phyloP scores from a whole-genome alignment of 2,329 filamentous ascomycete species.

The Alternaria solani region DNA sequence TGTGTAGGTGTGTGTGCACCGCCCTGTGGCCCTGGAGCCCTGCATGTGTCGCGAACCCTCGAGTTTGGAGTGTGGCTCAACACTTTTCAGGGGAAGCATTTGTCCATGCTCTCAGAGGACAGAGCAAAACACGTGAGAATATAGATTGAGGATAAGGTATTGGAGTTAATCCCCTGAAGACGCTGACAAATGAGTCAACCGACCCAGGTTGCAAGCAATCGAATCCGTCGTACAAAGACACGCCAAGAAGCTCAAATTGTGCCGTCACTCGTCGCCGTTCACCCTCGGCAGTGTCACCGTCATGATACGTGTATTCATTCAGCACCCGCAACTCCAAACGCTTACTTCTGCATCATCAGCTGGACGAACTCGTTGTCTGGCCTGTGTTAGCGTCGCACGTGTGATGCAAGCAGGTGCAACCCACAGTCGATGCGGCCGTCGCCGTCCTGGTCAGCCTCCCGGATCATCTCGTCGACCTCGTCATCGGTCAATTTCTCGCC shows the following conservation, averaged over 20 bases:
- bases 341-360: slow-evolving; percentile 65
- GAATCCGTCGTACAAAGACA: slow-evolving; percentile 15
- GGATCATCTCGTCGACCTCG: slow-evolving; percentile 72
- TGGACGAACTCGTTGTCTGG: slow-evolving; percentile 65
- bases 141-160: slow-evolving; percentile 19
- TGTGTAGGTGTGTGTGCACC: slow-evolving; percentile 18
- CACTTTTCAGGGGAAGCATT: slow-evolving; percentile 16
- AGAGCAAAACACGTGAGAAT: slow-evolving; percentile 15
- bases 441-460: slow-evolving; percentile 70
- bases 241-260: slow-evolving; percentile 13
- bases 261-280: slow-evolving; percentile 39
- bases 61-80: slow-evolving; percentile 8
- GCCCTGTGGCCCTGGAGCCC: slow-evolving; percentile 31
- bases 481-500: slow-evolving; percentile 70
- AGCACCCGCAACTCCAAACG: slow-evolving; percentile 26
- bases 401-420: slow-evolving; percentile 20
- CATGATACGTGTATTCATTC: slow-evolving; percentile 44
- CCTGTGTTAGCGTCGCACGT: slow-evolving; percentile 6
- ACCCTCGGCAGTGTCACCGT: slow-evolving; percentile 37
- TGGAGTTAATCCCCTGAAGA: slow-evolving; percentile 11
- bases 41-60: slow-evolving; percentile 15
- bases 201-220: slow-evolving; percentile 12
- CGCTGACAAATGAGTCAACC: slow-evolving; percentile 10
- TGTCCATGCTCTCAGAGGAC: slow-evolving; percentile 8
- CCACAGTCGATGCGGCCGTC: slow-evolving; percentile 71